Base-by-base conservation (phyloP, 169 alveolate species). In the Theileria annulata region DNA sequence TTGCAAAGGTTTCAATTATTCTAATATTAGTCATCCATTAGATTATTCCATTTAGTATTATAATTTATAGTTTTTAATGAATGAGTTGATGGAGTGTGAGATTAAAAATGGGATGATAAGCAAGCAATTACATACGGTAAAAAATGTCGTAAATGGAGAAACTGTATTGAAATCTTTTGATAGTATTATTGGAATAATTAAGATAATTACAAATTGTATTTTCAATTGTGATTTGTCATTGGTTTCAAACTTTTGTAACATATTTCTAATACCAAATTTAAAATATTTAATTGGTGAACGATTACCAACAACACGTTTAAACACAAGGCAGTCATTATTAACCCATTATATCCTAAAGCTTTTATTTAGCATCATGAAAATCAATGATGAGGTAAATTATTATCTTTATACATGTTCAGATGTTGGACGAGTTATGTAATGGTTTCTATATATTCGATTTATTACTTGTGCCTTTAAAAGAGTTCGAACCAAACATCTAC, bases 371-470 rank as follows among this genome's bases (percentile, higher is more conserved):
- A 35, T 68, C 9, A 35, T 49, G 25, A 27, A 68, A 68, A 25
- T 15, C 1, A 35, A 49, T 25, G 33, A 42, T 23, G 66, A 48
- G 1, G 76, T 68, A 25, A 21, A 60, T 68, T 21, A 48, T 17
- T 23, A 33, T 25, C 5, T 13, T 1, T 17, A 49, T 23, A 30
- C 13, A 59, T 31, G n/a, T 60, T 47, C 17, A 13, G 49, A 30
- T 79, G 12, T 48, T 80, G 62, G 88, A 80, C 12, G 88, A 82
- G 63, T 63, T 74, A 17, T 82, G 88, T 69, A 72, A 42, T 47
- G 85, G 85, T 9, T 82, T 54, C 71, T 85, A 82, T 60, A 59
- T 82, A 28, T 74, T 82, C 60, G 88, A 82, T 28, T 42, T 82
- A 28, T 31, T 82, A 30, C 10, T 82, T 5, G 88, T 82, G 23